Evolutionary conservation across 257 asterid species (phyloP), one percentile per base, ranked within the genome.

Genomic region (Paulownia fortunei): DNA sequence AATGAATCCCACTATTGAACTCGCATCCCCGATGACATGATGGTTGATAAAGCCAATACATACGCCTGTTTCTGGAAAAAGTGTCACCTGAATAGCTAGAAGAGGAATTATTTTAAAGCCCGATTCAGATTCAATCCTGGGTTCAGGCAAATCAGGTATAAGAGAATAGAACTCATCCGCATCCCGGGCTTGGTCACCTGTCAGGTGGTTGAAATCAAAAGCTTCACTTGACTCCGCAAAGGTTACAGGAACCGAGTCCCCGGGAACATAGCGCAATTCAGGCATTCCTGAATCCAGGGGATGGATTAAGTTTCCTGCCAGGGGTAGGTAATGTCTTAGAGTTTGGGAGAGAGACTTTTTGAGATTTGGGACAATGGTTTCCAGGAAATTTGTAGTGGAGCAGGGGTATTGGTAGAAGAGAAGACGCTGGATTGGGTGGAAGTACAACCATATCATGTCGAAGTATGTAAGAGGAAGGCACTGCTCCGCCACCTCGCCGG

Each of bases 21-120:
- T 86, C 2, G 87, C 92, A 21, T 89, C 94, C 0, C 92, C 92
- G 10, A 51, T 47, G 4, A 47, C 77, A 24, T 87, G 94, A 46
- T 82, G 84, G 67, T 84, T 81, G 1, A 60, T 81, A 0, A 77
- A 16, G 10, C 90, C 90, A 12, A 86, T 32, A 27, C 80, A 83
- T n/a, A 89, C 56, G 2, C 90, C 90, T 0, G n/a, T 46, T 6
- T 56, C 78, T 3, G 92, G 88, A 69, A 89, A 85, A 1, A 66
- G 67, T 0, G 92, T 88, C 6, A 86, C 80, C 66, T 86, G 88
- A 9, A 85, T 26, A 2, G 91, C 83, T 0, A 87, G 13, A 39
- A 87, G 55, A 9, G 90, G 86, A 44, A 71, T 8, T 9, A 23
- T 19, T 8, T 10, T 19, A 2, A 58, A 61, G 5, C 74, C 76